A percentile compares a stretch with the other conserved stretches of the same genome.
Evolutionary conservation across 2,329 filamentous ascomycete species (phyloP).

Genomic region (Thyridium curvatum): DNA sequence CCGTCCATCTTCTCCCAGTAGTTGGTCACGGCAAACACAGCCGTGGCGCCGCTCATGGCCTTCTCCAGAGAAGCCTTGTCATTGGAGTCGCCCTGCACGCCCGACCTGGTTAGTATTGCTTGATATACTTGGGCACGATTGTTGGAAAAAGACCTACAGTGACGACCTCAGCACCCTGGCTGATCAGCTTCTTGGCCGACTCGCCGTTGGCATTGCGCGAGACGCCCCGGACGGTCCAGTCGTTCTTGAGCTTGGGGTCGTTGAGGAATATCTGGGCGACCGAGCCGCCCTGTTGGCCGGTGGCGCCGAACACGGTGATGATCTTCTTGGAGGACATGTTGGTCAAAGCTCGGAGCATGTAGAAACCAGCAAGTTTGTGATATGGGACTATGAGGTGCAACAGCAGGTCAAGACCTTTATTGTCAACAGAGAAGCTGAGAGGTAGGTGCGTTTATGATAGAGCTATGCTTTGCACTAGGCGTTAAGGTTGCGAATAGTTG

Average conservation of each 20-base stretch:
- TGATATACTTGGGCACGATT: neutral
- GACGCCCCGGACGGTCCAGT: slow-evolving; percentile 32
- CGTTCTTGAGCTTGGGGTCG: slow-evolving; percentile 10
- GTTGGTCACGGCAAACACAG: slow-evolving; percentile 48
- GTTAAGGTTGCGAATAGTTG: too few species aligned
- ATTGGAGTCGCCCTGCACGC: slow-evolving; percentile 38
- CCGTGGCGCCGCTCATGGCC: slow-evolving; percentile 37
- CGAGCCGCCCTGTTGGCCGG: slow-evolving; percentile 16
- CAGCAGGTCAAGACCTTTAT: too few species aligned
- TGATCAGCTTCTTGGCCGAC: slow-evolving; percentile 28
- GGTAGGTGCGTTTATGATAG: too few species aligned
- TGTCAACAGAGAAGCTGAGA: too few species aligned
- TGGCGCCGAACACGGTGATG: slow-evolving; percentile 17
- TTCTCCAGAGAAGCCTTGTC: slow-evolving; percentile 34
- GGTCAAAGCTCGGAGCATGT: too few species aligned
- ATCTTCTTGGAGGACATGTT: slow-evolving; percentile 4
- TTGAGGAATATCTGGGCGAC: slow-evolving; percentile 13
- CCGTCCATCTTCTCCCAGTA: slow-evolving; percentile 38
- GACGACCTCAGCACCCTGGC: slow-evolving; percentile 39
- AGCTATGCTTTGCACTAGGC: too few species aligned
- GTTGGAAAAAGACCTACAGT: slow-evolving; percentile 8
- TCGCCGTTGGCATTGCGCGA: slow-evolving; percentile 35
- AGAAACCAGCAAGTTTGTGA: too few species aligned
- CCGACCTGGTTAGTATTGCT: neutral
- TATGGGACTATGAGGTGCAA: too few species aligned